Base-by-base conservation (phyloP, 2,329 filamentous ascomycete species). In the Colletotrichum echinochloae region DNA sequence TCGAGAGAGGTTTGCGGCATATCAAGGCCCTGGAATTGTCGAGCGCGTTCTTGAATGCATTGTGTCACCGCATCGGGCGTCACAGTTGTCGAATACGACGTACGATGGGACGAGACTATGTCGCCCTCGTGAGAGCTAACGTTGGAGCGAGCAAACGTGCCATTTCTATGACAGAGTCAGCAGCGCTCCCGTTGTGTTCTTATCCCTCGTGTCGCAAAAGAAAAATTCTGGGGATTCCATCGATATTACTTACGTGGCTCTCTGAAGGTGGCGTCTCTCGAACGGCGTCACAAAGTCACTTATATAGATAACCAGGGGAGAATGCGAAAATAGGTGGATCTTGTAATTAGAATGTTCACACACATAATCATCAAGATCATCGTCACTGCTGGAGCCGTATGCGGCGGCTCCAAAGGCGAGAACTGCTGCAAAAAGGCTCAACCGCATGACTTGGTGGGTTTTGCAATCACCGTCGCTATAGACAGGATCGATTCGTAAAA, bases 271-370 rank as follows among this genome's bases (percentile, higher is more conserved):
- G 4, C 65, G 61, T 14, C 77, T 77, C 72, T 83, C 81, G 30
- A 79, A 74, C 11, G 74, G 62, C 1, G 78, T 82, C 39, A 83
- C 69, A 70, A 83, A 83, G 44, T 78, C 74, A 30, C 75, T 75
- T 11, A 83, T 76, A 56, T 83, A 83, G 39, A 83, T 78, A 16
- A 83, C 80, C 7, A 83, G 68, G 1, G 81, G 81, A 23, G 79
- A 80, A 57, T 76, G 76, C 16, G 80, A 81, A 52, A 79, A 73
- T n/a, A 81, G 73, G 37, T 78, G 75, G 18, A 76, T 76, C 52
- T 77, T 74, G 54, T 80, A 81, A 39, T 74, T 73, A 18, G 79
- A 78, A 63, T 81, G 78, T 54, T 75, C 72, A 66, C 79, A 81
- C 6, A 28, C 28, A 39, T 63, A 72, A n/a, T 73, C 72, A 23